Evolutionary conservation across 176 grass and related monocot species (phyloP), one percentile per base, ranked within the genome.

Genomic region (Raddia guianensis): DNA sequence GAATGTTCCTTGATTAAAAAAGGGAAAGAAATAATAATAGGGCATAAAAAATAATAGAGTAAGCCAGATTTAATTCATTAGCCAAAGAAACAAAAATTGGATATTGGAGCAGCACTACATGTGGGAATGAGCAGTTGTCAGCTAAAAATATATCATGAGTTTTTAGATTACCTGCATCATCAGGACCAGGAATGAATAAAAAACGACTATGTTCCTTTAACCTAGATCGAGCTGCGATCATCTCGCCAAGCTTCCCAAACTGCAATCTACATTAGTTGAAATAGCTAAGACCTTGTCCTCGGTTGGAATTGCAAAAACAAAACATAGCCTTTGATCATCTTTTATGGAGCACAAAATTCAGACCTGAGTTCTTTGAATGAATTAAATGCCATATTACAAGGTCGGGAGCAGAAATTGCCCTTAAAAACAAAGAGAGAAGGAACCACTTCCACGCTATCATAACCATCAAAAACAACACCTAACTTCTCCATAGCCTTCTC

Each of bases 371-470:
- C 86, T 83, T 87, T 89, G 55, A 93, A 98, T 78, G 92, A 93
- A 89, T 88, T 67, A 70, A 93, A 95, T 78, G 95, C 83, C 67
- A 94, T 80, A 81, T 95, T 94, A 86, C 90, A 95, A 50, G 95
- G 88, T 7, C 44, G 82, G 64, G 95, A 98, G 78, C 90, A 98
- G 84, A 98, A 95, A 78, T 98, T 93, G 75, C 92, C 92, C 95
- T 95, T 98, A 45, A 98, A 87, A 82, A 98, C 90, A 78, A 98
- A 95, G 49, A 98, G 76, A 76, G 90, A 94, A 79, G 95, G 95
- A 55, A 98, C 95, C 8, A 88, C 88, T 68, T 98, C 90, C 50
- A 98, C 88, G 59, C 90, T 89, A 54, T 98, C 86, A 74, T 98
- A 98, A 68, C 92, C 95, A 82, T 95, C 90, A 86, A 98, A 85